These are phyloP conservation scores for Conidiobolus incongruus DNA, from an alignment of 371 early-diverging fungal species.

Conservation along the genomic window DNA sequence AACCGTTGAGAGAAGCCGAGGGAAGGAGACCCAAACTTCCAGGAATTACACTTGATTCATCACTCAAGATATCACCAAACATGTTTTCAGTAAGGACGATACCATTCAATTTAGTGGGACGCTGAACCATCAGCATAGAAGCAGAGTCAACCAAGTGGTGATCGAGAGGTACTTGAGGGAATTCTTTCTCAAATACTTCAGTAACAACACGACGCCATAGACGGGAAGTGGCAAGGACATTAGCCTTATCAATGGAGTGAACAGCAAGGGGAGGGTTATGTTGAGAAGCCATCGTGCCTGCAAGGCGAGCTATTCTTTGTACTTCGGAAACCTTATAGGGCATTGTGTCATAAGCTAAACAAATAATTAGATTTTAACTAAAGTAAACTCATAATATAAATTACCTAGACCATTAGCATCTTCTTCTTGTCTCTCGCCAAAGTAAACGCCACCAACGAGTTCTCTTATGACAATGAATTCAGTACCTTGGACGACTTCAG, in stretches of 20 bases:
- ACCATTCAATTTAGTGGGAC: slow-evolving; percentile 76
- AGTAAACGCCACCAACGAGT: slow-evolving; percentile 91
- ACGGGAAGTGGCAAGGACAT: slow-evolving; percentile 90
- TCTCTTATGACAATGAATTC: slow-evolving; percentile 85
- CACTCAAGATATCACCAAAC: slow-evolving; percentile 94
- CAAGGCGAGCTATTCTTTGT: slow-evolving; percentile 79
- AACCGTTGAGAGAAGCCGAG: slow-evolving; percentile 67
- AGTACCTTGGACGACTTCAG: slow-evolving; percentile 65
- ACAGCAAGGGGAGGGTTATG: slow-evolving; percentile 60
- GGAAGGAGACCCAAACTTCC: slow-evolving; percentile 88
- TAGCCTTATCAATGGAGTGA: slow-evolving; percentile 93
- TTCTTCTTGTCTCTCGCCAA: slow-evolving; percentile 78
- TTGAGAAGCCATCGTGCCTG: slow-evolving; percentile 55
- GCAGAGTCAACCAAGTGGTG: slow-evolving; percentile 91
- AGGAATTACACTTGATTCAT: slow-evolving; percentile 87
- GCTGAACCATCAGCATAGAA: slow-evolving; percentile 87
- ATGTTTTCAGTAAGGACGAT: slow-evolving; percentile 91
- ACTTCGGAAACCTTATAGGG: slow-evolving; percentile 76
- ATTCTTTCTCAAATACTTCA: slow-evolving; percentile 63
- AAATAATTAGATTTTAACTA: neutral
- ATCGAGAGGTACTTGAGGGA: slow-evolving; percentile 53
- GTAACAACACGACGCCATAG: slow-evolving; percentile 86
- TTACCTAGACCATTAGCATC: slow-evolving; percentile 45
- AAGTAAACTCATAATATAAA: neutral
- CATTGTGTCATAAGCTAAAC: slow-evolving; percentile 64